A percentile compares a stretch with the other conserved stretches of the same genome.
Conservation (phyloP, 139 green algal genomes). For the Dunaliella sp. region DNA sequence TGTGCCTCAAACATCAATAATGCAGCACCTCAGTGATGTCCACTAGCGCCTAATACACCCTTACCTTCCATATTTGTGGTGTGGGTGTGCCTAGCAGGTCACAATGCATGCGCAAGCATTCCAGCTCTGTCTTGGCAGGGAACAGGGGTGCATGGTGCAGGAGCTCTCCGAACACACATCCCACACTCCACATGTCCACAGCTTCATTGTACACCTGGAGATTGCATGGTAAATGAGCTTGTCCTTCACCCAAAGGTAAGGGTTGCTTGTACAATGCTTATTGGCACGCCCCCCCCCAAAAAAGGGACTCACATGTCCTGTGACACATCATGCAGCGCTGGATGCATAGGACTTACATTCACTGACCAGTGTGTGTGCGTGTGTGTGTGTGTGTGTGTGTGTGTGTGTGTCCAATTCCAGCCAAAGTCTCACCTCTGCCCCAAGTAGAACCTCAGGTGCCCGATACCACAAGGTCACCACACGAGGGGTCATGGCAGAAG, state of each 20-base stretch:
- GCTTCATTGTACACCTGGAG: conserved; percentile 33
- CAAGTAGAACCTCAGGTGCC: conserved; percentile 38
- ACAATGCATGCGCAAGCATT: conserved; percentile 52
- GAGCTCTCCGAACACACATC: conserved; percentile 71
- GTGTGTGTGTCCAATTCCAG: too few relatives aligned
- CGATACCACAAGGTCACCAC: conserved; percentile 47
- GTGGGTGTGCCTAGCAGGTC: conserved; percentile 60
- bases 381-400: too few relatives aligned
- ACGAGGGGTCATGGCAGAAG: conserved; percentile 33
- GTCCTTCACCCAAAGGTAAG: too few relatives aligned
- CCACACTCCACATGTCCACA: conserved; percentile 36
- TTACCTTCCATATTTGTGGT: conserved; percentile 65
- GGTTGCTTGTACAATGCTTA: neutral
- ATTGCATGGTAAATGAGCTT: too few relatives aligned
- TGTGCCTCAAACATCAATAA: too few relatives aligned
- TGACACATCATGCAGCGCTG: too few relatives aligned
- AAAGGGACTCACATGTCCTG: too few relatives aligned
- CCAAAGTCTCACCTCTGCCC: conserved; percentile 16
- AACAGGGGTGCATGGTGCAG: conserved; percentile 58
- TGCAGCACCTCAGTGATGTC: too few relatives aligned
- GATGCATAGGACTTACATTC: too few relatives aligned
- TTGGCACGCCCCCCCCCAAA: too few relatives aligned
- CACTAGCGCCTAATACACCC: neutral
- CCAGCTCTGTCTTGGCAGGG: conserved; percentile 50
- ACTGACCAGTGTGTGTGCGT: too few relatives aligned